Evolutionary conservation across 352 stramenopile genomes (phyloP).

Genomic region (Pseudoperonospora humuli): DNA sequence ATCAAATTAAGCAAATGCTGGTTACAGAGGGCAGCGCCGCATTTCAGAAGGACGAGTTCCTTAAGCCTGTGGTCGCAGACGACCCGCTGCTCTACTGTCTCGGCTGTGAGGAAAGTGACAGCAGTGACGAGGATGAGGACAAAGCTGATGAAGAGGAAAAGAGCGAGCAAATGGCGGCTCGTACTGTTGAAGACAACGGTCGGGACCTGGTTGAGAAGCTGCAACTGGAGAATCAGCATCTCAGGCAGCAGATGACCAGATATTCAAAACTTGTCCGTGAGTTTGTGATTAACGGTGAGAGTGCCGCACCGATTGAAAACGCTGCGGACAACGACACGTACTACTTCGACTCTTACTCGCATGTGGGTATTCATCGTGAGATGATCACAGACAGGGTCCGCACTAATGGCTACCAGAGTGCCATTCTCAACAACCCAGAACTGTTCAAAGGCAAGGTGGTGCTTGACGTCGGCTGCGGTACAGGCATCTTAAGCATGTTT

Average conservation of each 20-base stretch:
- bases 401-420: slow-evolving; percentile 95
- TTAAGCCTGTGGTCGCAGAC: slow-evolving; percentile 67
- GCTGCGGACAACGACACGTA: slow-evolving; percentile 85
- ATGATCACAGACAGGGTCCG: slow-evolving; percentile 88
- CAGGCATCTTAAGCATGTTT: slow-evolving; percentile 97
- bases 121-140: slow-evolving; percentile 36
- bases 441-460: slow-evolving; percentile 97
- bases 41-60: slow-evolving; percentile 64
- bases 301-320: slow-evolving; percentile 13
- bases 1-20: slow-evolving; percentile 43
- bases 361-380: slow-evolving; percentile 98
- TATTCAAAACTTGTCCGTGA: slow-evolving; percentile 66
- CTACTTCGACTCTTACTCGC: slow-evolving; percentile 98
- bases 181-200: slow-evolving; percentile 6
- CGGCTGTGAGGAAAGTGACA: slow-evolving; percentile 44
- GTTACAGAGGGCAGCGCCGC: slow-evolving; percentile 29
- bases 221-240: slow-evolving; percentile 56
- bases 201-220: slow-evolving; percentile 33
- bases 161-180: slow-evolving; percentile 10
- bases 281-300: slow-evolving; percentile 64
- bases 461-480: slow-evolving; percentile 96
- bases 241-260: slow-evolving; percentile 64
- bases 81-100: slow-evolving; percentile 81
- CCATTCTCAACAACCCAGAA: slow-evolving; percentile 95
- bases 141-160: slow-evolving; percentile 28